Evolutionary conservation across 2,329 filamentous ascomycete species (phyloP).

Genomic region (Anthostomella pinea): DNA sequence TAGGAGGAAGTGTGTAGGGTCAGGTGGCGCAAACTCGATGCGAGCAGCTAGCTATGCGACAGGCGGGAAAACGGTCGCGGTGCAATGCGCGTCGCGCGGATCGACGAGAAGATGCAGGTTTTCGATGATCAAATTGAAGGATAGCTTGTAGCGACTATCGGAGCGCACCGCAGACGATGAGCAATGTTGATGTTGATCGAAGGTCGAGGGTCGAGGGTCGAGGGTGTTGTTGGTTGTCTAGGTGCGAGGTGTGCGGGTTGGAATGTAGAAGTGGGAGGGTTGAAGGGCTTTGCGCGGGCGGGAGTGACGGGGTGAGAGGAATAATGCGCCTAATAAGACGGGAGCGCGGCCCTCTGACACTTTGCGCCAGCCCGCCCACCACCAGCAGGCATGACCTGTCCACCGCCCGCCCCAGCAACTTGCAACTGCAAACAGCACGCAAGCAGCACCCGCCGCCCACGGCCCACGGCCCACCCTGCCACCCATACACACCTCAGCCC

Average conservation of each 20-base stretch:
- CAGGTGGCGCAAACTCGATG: conserved; percentile 5
- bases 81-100: conserved; percentile 13
- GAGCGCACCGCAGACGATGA: no score
- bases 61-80: conserved; percentile 5
- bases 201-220: conserved; percentile 1
- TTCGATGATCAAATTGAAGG: no score
- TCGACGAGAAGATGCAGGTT: conserved; percentile 1
- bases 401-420: no score
- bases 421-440: conserved; percentile 16
- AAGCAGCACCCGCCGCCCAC: conserved; percentile 10
- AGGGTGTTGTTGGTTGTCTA: conserved; percentile 2
- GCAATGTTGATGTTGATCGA: neutral
- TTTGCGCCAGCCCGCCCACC: no score
- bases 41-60: conserved; percentile 19
- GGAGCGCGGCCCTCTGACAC: conserved; percentile 10
- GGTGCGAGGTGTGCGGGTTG: conserved; percentile 11
- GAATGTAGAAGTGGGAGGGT: conserved; percentile 22
- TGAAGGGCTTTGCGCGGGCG: conserved; percentile 21
- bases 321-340: conserved; percentile 31
- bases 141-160: no score
- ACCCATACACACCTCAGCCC: neutral
- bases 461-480: conserved; percentile 2
- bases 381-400: no score
- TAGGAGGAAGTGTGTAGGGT: conserved; percentile 2
- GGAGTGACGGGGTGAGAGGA: conserved; percentile 22